Evolutionary conservation across 768 basidiomycete genomes (phyloP).

Genomic region (Tricholoma sp.): DNA sequence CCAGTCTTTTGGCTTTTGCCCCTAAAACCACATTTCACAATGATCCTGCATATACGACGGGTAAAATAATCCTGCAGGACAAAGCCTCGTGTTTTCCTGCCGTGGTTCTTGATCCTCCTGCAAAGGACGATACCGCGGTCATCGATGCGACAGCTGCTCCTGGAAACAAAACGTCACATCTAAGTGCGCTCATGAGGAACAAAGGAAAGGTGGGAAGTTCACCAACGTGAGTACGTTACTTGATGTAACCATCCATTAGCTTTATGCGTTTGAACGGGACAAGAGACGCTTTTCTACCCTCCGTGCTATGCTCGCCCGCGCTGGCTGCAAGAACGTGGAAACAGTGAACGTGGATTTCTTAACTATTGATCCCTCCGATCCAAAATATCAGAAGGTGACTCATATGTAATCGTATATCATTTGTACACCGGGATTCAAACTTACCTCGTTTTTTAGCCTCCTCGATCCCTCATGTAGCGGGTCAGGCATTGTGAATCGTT

Average conservation of each 20-base stretch:
- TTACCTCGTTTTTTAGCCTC: slow-evolving; percentile 42
- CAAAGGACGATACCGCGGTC: slow-evolving; percentile 47
- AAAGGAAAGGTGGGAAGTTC: slow-evolving; percentile 59
- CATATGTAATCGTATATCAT: slow-evolving; percentile 66
- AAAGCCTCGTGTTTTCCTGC: slow-evolving; percentile 98
- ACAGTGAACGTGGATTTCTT: slow-evolving; percentile 82
- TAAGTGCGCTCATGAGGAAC: slow-evolving; percentile 83
- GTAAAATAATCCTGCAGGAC: slow-evolving; percentile 91
- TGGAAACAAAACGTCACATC: slow-evolving; percentile 95
- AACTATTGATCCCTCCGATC: slow-evolving; percentile 60
- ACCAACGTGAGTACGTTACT: neutral
- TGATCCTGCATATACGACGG: slow-evolving; percentile 65
- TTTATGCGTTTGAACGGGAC: slow-evolving; percentile 89
- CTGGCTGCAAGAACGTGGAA: slow-evolving; percentile 76
- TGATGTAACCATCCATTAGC: slow-evolving; percentile 29
- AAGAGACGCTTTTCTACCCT: slow-evolving; percentile 77
- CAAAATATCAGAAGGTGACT: slow-evolving; percentile 60
- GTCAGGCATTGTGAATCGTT: slow-evolving; percentile 85
- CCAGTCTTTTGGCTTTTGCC: slow-evolving; percentile 75
- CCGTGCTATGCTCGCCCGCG: slow-evolving; percentile 78
- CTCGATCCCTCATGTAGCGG: slow-evolving; percentile 97
- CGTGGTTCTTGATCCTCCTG: slow-evolving; percentile 72
- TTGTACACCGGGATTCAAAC: slow-evolving; percentile 2
- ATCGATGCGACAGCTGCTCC: slow-evolving; percentile 97
- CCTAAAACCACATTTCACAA: slow-evolving; percentile 62